phyloP scores from a whole-genome alignment of 768 basidiomycete genomes.

The Tulasnella sp. region DNA sequence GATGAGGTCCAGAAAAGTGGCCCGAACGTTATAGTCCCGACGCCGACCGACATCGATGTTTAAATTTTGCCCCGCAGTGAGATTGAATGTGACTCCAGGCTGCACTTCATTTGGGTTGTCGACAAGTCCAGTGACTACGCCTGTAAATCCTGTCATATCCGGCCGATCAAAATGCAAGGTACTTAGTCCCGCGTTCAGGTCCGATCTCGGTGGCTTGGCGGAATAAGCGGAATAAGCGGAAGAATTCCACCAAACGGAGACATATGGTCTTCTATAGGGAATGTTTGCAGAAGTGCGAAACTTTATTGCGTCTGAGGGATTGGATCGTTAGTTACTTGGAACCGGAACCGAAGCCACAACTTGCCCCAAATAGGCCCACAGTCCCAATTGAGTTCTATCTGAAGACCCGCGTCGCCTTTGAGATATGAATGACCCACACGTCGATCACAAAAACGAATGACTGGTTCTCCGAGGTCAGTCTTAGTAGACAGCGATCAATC shows the following conservation, averaged over 20 bases:
- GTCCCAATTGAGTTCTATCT: not conserved
- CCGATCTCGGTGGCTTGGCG: not conserved
- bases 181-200: not conserved
- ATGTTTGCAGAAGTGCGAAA: not conserved
- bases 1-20: not conserved
- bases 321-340: not conserved
- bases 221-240: conserved; percentile 6
- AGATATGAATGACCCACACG: too few relatives aligned
- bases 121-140: not conserved
- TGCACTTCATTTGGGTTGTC: not conserved
- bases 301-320: not conserved
- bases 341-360: not conserved
- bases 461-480: too few relatives aligned
- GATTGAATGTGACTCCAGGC: not conserved
- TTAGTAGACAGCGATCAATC: not conserved
- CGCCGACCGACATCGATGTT: not conserved
- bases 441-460: too few relatives aligned
- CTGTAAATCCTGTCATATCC: not conserved
- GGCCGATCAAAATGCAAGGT: not conserved
- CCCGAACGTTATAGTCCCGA: not conserved
- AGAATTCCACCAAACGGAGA: not conserved
- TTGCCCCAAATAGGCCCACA: not conserved
- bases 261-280: not conserved
- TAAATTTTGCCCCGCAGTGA: not conserved
- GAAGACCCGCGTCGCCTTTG: not conserved